Base-by-base conservation (phyloP, 352 stramenopile species). In the Pythium rishiriense region DNA sequence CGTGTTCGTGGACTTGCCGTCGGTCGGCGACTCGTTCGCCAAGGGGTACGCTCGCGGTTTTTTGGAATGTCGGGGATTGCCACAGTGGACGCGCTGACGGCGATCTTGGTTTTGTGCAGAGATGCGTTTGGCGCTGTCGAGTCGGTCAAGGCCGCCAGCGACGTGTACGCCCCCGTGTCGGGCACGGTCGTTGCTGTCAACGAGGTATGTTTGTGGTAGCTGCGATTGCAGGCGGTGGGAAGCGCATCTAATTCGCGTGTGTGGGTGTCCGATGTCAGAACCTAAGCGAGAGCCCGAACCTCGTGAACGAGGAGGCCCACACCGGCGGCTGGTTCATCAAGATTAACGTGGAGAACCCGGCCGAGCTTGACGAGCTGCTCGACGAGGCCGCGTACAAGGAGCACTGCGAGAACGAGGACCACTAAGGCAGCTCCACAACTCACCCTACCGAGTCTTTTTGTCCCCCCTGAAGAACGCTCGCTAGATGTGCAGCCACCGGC, bases 81-180 rank as follows among this genome's bases (percentile, higher is more conserved):
- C 37, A 43, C 12, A 17, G 37, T 43, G 37, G 37, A 43, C 2
- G 37, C 33, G 33, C 37, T 43, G n/a, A 43, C 37, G 7, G 14
- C 10, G 17, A 10, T 3, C 3, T 11, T 22, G 7, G 28, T 4
- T 59, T 35, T 50, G 24, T 59, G 21, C 52, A 97, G 89, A 43
- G 88, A 99, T 31, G 73, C 79, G 31, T 99, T 99, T 74, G 97
- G 95, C 62, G 95, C 91, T 43, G 97, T 99, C 4, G 97, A 99
- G 81, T 99, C 97, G 26, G 97, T 99, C 51, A 99, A 99, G 87
- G 97, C 97, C 48, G 97, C 97, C 25, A 98, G 88, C 28, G 97
- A 99, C 62, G 93, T 99, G 55, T 99, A 99, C 79, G 79, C 85
- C 41, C 97, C 97, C 39, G 91, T 97, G 22, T 75, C 76, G 45